A percentile compares a stretch with the other conserved stretches of the same genome.
Conservation (phyloP, 164 flowering plant genomes). For the Umbellularia californica region DNA sequence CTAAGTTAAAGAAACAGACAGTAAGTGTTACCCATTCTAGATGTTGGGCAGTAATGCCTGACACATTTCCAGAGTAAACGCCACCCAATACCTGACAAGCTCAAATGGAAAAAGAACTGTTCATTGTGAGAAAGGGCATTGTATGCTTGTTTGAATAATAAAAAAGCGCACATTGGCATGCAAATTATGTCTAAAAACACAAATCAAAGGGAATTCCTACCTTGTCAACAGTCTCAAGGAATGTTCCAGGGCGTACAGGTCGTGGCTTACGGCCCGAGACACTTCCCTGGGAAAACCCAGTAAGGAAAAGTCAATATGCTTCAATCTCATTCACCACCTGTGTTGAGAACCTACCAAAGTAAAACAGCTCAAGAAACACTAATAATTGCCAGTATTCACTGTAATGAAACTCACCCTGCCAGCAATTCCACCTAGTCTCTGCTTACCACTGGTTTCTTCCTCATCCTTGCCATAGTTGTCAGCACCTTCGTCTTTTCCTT, state of each 20-base stretch:
- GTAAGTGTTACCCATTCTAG: constrained; percentile 77
- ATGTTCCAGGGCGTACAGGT: constrained; percentile 98
- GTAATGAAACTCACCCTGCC: constrained; percentile 58
- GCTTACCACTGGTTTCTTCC: constrained; percentile 17
- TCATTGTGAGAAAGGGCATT: background rate
- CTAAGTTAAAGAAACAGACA: background rate
- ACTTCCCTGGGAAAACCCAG: constrained; percentile 47
- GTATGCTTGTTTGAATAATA: background rate
- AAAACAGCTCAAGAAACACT: background rate
- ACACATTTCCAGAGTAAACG: constrained; percentile 67
- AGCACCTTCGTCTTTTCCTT: constrained; percentile 94
- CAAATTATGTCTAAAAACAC: background rate
- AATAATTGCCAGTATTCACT: background rate
- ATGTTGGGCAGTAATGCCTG: constrained; percentile 93
- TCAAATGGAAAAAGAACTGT: background rate
- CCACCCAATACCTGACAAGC: constrained; percentile 76
- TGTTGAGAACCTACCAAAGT: background rate
- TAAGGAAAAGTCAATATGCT: background rate
- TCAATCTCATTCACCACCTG: background rate
- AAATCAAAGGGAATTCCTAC: constrained; percentile 21
- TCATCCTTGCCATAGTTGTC: constrained; percentile 37
- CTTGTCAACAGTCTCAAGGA: constrained; percentile 94
- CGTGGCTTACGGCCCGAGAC: constrained; percentile 61
- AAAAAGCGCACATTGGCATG: background rate
- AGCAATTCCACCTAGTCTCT: constrained; percentile 41